Conservation (phyloP, 2,329 filamentous ascomycete genomes). For the Coniochaeta sp. region DNA sequence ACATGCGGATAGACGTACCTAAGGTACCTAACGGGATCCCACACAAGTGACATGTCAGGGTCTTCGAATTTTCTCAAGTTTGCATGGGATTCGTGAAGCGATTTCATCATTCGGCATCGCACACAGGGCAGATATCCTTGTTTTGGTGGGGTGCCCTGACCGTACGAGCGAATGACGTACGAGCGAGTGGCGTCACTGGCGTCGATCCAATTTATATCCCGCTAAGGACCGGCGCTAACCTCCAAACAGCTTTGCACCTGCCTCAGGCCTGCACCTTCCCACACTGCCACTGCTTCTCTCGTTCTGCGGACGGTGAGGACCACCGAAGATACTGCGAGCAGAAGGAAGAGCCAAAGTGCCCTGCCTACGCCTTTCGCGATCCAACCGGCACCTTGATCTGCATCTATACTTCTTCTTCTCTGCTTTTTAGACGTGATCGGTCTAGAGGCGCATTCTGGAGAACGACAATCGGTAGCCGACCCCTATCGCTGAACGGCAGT, state of each 20-base stretch:
- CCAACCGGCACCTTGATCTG: too few relatives aligned
- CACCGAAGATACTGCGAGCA: background rate
- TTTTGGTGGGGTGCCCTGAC: background rate
- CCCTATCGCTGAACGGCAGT: background rate
- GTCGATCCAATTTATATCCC: background rate
- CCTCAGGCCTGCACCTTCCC: background rate
- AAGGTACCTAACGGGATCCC: background rate
- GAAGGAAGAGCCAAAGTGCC: background rate
- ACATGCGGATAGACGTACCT: too few relatives aligned
- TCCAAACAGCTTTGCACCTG: background rate
- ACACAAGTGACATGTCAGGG: background rate
- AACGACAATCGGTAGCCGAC: background rate
- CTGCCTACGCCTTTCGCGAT: too few relatives aligned
- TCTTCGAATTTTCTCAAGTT: background rate
- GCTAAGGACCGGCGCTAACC: background rate
- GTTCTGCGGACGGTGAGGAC: background rate
- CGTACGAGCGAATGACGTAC: background rate
- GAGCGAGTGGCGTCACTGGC: background rate
- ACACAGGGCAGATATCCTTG: background rate
- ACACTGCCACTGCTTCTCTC: background rate
- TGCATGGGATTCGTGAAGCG: background rate
- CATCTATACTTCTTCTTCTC: too few relatives aligned
- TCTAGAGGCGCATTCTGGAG: too few relatives aligned
- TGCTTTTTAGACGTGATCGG: too few relatives aligned
- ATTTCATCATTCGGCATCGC: background rate